Evolutionary conservation across 345 rosid species (phyloP).

Genomic region (Acer negundo): DNA sequence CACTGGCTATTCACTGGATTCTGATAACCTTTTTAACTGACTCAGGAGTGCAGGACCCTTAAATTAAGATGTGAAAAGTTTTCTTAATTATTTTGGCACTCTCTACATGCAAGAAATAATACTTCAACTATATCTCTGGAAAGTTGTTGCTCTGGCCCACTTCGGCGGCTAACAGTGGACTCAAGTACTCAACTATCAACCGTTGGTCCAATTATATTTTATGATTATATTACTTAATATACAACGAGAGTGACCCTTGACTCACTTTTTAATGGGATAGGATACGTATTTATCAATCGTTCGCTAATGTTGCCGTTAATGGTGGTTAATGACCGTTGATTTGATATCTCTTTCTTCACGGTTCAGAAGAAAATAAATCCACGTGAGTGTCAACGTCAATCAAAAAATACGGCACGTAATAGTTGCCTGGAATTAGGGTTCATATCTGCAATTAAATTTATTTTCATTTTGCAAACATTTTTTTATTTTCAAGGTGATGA

Average conservation of each 20-base stretch:
- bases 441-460: background rate
- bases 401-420: slow-evolving; percentile 30
- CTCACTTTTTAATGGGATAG: background rate
- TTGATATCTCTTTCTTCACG: background rate
- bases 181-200: background rate
- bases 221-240: too few relatives aligned
- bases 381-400: slow-evolving; percentile 26
- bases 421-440: slow-evolving; percentile 36
- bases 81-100: background rate
- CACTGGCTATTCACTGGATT: too few relatives aligned
- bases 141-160: background rate
- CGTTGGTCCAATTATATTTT: background rate
- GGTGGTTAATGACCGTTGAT: slow-evolving; percentile 44
- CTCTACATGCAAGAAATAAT: background rate
- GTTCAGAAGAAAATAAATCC: slow-evolving; percentile 15
- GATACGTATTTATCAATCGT: background rate
- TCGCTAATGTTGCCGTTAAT: slow-evolving; percentile 53
- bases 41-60: background rate
- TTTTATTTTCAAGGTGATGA: background rate
- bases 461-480: background rate
- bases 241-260: background rate
- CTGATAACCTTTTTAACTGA: too few relatives aligned
- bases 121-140: background rate
- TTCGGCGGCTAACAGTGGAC: background rate
- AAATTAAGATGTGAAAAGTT: background rate